These are phyloP conservation scores for Colletotrichum chlorophyti DNA, from an alignment of 2,329 filamentous ascomycete genomes.

Conservation along the genomic window DNA sequence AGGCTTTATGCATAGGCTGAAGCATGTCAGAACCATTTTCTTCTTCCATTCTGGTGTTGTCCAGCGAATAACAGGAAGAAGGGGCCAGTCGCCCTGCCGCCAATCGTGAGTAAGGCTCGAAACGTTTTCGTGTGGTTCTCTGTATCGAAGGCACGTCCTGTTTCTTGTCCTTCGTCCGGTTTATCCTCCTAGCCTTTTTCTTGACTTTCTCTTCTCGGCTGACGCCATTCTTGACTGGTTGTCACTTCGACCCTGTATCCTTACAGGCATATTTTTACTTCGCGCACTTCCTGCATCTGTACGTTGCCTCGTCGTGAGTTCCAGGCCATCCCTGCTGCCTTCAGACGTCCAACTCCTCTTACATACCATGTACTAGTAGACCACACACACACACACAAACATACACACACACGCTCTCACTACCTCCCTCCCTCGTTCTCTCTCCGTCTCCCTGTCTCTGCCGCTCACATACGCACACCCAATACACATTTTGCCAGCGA, in stretches of 20 bases:
- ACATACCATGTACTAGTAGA: not conserved
- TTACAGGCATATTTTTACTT: not conserved
- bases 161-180: not conserved
- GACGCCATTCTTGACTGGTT: not conserved
- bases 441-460: too few species aligned
- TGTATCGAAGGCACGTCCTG: too few species aligned
- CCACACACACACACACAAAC: not conserved
- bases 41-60: too few species aligned
- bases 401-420: too few species aligned
- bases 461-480: too few species aligned
- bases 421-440: too few species aligned
- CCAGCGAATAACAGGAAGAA: too few species aligned
- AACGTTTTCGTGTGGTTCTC: too few species aligned
- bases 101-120: too few species aligned
- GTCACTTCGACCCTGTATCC: slow-evolving; percentile 4
- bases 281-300: slow-evolving; percentile 1
- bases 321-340: slow-evolving; percentile 4
- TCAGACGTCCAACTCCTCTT: not conserved
- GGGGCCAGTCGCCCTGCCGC: too few species aligned
- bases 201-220: not conserved
- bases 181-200: not conserved
- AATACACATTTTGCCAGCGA: not conserved
- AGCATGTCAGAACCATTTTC: too few species aligned
- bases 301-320: not conserved
- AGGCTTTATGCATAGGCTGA: too few species aligned